A percentile compares a stretch with the other conserved stretches of the same genome.
Conservation (phyloP, 2,329 filamentous ascomycete genomes). For the Epichloe coenophiala region DNA sequence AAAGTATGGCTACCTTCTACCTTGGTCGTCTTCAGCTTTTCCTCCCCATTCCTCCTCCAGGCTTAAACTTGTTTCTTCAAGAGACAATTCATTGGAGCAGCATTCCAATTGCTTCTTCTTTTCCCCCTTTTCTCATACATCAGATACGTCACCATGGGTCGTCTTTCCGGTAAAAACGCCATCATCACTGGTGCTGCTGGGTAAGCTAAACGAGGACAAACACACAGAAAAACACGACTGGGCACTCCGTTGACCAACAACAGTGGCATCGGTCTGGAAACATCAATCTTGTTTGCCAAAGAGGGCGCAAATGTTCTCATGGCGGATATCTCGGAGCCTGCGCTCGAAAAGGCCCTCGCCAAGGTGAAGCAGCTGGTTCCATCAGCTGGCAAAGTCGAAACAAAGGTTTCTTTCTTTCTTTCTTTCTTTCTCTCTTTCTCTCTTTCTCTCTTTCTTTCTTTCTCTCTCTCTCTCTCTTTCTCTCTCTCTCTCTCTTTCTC, state of each 20-base stretch:
- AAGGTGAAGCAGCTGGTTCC: constrained; percentile 66
- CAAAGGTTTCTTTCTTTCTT: constrained; percentile 21
- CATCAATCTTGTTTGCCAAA: constrained; percentile 73
- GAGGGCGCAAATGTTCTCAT: constrained; percentile 80
- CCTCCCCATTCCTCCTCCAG: neutral
- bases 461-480: no score
- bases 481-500: no score
- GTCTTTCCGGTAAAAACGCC: constrained; percentile 47
- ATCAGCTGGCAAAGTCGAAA: constrained; percentile 45
- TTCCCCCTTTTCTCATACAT: neutral
- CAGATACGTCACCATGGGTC: constrained; percentile 23
- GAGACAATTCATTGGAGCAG: neutral
- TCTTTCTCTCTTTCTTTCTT: no score
- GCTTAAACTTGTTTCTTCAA: no score
- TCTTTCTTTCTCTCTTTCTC: no score
- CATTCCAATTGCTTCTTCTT: neutral
- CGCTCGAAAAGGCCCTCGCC: constrained; percentile 60
- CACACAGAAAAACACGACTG: neutral
- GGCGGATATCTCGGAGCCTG: constrained; percentile 69
- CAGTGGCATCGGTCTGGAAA: constrained; percentile 89
- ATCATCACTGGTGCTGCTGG: constrained; percentile 76
- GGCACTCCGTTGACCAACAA: neutral
- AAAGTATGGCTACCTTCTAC: neutral
- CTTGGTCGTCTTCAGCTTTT: neutral
- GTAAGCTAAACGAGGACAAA: constrained; percentile 30